phyloP scores from a whole-genome alignment of 345 rosid genomes.

The Conringia planisiliqua region DNA sequence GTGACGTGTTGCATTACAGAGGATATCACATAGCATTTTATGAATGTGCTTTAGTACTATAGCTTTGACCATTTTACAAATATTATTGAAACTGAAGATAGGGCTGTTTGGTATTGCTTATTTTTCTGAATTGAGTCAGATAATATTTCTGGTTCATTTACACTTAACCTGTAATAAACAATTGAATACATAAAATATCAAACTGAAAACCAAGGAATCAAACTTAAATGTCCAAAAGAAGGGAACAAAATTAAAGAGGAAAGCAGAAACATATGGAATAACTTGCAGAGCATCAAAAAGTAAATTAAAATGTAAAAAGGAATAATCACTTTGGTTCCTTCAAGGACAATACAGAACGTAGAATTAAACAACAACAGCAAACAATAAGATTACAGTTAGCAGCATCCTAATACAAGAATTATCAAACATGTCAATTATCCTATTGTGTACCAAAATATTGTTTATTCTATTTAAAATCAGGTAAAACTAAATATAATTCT shows the following conservation, averaged over 20 bases:
- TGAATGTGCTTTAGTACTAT: neutral
- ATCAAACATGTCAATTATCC: too few relatives aligned
- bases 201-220: neutral
- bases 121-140: too few relatives aligned
- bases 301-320: neutral
- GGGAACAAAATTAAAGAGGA: neutral
- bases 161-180: neutral
- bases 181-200: neutral
- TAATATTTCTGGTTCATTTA: too few relatives aligned
- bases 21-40: neutral
- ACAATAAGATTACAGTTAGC: too few relatives aligned
- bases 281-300: neutral
- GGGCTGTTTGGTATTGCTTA: too few relatives aligned
- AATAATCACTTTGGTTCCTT: conserved; percentile 8
- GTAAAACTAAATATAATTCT: too few relatives aligned
- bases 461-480: too few relatives aligned
- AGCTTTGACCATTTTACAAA: neutral
- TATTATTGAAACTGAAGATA: neutral
- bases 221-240: neutral
- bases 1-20: conserved; percentile 1
- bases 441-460: too few relatives aligned
- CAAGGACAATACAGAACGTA: neutral
- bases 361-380: too few relatives aligned
- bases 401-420: too few relatives aligned
- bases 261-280: conserved; percentile 14